Conservation (phyloP, 75 land plant species). For the Selaginella tamariscina region DNA sequence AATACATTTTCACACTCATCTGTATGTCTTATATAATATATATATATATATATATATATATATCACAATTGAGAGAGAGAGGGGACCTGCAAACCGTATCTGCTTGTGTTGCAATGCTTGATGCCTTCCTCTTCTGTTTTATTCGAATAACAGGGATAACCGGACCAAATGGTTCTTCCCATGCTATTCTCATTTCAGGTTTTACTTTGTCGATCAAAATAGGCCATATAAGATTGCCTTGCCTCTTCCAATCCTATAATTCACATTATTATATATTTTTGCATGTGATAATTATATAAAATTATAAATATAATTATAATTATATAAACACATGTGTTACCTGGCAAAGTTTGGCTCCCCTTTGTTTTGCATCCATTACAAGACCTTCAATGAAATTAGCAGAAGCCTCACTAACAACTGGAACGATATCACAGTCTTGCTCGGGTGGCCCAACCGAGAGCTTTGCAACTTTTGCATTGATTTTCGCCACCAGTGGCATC, state of each 20-base stretch:
- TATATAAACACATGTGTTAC: too few species aligned
- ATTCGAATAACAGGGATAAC: slow-evolving; percentile 7
- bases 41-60: neutral
- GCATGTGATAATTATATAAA: too few species aligned
- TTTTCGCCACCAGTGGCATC: neutral
- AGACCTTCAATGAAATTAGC: slow-evolving; percentile 12
- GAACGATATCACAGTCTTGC: slow-evolving; percentile 7
- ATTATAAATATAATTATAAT: too few species aligned
- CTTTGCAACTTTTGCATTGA: slow-evolving; percentile 11
- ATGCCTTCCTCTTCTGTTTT: slow-evolving; percentile 7
- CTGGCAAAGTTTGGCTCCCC: slow-evolving; percentile 8
- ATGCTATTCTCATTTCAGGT: neutral
- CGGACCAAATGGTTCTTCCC: slow-evolving; percentile 12
- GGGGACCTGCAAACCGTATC: slow-evolving; percentile 2
- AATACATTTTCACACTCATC: too few species aligned
- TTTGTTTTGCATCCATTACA: slow-evolving; percentile 6
- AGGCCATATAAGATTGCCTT: slow-evolving; percentile 11
- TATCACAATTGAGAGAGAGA: neutral
- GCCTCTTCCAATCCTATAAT: slow-evolving; percentile 11
- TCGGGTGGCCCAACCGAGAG: slow-evolving; percentile 9
- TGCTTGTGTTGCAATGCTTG: slow-evolving; percentile 6
- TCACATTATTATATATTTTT: too few species aligned
- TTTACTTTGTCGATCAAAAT: slow-evolving; percentile 8
- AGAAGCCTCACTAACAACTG: slow-evolving; percentile 6
- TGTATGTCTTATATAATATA: too few species aligned